Evolutionary conservation across 1,139 yeast genomes (phyloP).

Genomic region (Nakaseomyces nivariensis): DNA sequence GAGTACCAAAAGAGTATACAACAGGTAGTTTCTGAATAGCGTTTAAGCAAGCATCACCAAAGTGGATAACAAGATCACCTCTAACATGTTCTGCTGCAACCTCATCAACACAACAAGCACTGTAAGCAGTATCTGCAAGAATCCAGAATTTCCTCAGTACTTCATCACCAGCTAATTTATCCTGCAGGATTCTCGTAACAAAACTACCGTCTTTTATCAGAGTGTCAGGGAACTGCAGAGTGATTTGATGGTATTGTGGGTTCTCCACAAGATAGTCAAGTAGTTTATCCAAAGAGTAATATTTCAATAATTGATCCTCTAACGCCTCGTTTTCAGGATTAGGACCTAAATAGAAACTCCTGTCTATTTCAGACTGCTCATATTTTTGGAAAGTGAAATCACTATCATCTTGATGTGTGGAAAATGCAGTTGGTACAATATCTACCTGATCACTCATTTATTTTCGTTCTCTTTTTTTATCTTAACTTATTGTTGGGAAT

Average conservation of each 20-base stretch:
- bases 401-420: slow-evolving; percentile 49
- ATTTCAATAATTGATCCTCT: slow-evolving; percentile 32
- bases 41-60: slow-evolving; percentile 90
- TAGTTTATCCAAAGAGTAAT: slow-evolving; percentile 45
- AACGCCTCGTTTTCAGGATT: slow-evolving; percentile 25
- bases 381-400: slow-evolving; percentile 39
- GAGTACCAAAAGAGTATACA: slow-evolving; percentile 67
- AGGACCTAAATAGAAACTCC: slow-evolving; percentile 32
- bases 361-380: slow-evolving; percentile 27
- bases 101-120: slow-evolving; percentile 93
- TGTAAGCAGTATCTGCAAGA: slow-evolving; percentile 90
- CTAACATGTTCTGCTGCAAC: slow-evolving; percentile 91
- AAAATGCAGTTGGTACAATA: slow-evolving; percentile 41
- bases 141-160: slow-evolving; percentile 44
- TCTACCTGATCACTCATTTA: background rate
- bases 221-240: slow-evolving; percentile 84
- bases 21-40: slow-evolving; percentile 65
- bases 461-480: background rate
- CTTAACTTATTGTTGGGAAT: background rate
- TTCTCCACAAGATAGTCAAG: slow-evolving; percentile 32
- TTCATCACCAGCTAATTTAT: slow-evolving; percentile 7
- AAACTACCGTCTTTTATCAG: slow-evolving; percentile 71
- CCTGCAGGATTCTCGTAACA: slow-evolving; percentile 41
- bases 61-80: slow-evolving; percentile 81
- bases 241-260: slow-evolving; percentile 41